A percentile compares a stretch with the other conserved stretches of the same genome.
These are phyloP conservation scores for Aspergillus ochraceoroseus DNA, from an alignment of 2,329 filamentous ascomycete genomes.

Conservation along the genomic window DNA sequence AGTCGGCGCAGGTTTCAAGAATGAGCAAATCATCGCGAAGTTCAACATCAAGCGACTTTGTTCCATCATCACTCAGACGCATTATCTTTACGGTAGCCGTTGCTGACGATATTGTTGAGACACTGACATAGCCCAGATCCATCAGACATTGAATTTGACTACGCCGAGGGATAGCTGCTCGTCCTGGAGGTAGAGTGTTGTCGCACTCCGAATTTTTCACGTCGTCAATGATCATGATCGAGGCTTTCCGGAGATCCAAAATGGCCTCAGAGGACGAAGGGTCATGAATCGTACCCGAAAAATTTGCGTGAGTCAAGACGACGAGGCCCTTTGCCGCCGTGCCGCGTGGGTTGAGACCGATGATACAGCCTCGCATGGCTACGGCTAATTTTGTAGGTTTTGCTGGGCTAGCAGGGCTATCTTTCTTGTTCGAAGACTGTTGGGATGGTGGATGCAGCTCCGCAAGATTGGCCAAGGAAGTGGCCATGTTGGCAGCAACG, in stretches of 20 bases:
- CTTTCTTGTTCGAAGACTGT: constrained; percentile 18
- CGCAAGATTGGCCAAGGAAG: constrained; percentile 72
- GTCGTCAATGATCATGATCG: constrained; percentile 78
- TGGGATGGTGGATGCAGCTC: constrained; percentile 46
- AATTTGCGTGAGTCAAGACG: constrained; percentile 70
- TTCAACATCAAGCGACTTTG: constrained; percentile 70
- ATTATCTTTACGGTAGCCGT: constrained; percentile 61
- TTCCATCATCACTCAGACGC: constrained; percentile 52
- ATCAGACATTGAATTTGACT: constrained; percentile 50
- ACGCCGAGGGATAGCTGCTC: constrained; percentile 29
- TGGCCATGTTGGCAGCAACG: constrained; percentile 68
- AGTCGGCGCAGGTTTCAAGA: constrained; percentile 93
- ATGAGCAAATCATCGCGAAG: constrained; percentile 81
- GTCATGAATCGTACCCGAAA: constrained; percentile 63
- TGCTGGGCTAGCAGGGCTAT: constrained; percentile 23
- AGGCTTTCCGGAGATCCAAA: constrained; percentile 71
- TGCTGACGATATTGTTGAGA: constrained; percentile 82
- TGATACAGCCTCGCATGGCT: constrained; percentile 70
- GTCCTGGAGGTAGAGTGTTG: constrained; percentile 31
- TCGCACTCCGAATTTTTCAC: constrained; percentile 46
- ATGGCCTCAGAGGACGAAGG: constrained; percentile 60
- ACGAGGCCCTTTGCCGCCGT: constrained; percentile 70
- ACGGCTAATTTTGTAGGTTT: constrained; percentile 55
- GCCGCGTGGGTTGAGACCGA: constrained; percentile 78
- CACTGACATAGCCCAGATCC: constrained; percentile 71